Evolutionary conservation across 805 yeast genomes (phyloP).

Genomic region (Wickerhamiella azyma): DNA sequence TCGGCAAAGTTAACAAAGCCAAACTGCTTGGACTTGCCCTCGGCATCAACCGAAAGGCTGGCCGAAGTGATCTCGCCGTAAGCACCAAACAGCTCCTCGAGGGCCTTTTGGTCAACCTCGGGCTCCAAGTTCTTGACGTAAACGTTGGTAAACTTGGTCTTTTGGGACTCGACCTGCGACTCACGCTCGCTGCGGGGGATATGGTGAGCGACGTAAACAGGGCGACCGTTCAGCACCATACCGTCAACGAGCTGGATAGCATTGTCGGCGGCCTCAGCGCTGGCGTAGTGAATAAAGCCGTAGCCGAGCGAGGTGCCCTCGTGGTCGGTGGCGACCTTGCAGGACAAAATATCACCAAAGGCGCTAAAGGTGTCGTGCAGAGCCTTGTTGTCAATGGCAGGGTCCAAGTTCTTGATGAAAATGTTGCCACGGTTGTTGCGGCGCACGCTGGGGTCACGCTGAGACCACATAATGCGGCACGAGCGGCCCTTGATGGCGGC

Average conservation of each 20-base stretch:
- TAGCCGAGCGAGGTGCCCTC: constrained; percentile 86
- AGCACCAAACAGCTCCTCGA: constrained; percentile 55
- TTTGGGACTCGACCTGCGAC: constrained; percentile 77
- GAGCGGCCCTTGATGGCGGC: constrained; percentile 86
- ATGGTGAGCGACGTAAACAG: constrained; percentile 92
- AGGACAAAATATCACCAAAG: constrained; percentile 88
- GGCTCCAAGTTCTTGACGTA: constrained; percentile 80
- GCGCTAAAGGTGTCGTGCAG: constrained; percentile 95
- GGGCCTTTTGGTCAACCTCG: constrained; percentile 45
- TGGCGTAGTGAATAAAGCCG: constrained; percentile 95
- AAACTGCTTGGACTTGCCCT: constrained; percentile 87
- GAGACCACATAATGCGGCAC: constrained; percentile 99
- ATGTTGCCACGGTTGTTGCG: constrained; percentile 93
- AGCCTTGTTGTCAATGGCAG: constrained; percentile 97
- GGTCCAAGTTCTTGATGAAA: constrained; percentile 95
- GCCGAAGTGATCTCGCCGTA: constrained; percentile 77
- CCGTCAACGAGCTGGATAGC: constrained; percentile 97
- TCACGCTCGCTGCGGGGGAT: constrained; percentile 86
- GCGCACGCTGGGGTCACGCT: constrained; percentile 93
- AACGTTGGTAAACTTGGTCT: constrained; percentile 89
- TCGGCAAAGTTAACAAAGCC: constrained; percentile 86
- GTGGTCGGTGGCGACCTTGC: constrained; percentile 94
- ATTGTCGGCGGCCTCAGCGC: constrained; percentile 79
- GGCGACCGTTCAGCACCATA: constrained; percentile 91
- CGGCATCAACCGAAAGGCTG: constrained; percentile 62